A percentile compares a stretch with the other conserved stretches of the same genome.
Evolutionary conservation across 2,329 filamentous ascomycete species (phyloP).

Genomic region (Elsinoe arachidis): DNA sequence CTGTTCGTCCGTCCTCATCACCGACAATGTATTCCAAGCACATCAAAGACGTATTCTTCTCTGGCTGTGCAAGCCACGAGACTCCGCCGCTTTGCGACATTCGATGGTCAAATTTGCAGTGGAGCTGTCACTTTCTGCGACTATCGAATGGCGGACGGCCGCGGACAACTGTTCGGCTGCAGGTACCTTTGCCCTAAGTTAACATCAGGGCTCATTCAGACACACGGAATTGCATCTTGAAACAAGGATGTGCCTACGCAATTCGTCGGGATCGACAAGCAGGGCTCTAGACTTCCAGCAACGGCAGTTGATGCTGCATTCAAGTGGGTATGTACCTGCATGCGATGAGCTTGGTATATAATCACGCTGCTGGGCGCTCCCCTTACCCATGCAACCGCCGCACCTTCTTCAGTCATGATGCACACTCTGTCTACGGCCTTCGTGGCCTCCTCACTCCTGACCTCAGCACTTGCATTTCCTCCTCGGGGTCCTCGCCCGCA

Average conservation of each 20-base stretch:
- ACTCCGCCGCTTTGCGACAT: neutral
- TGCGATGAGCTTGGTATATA: slow-evolving; percentile 11
- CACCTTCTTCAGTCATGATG: neutral
- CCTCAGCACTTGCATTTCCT: slow-evolving; percentile 3
- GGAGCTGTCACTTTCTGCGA: neutral
- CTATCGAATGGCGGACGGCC: neutral
- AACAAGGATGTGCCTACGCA: slow-evolving; percentile 3
- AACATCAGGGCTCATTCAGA: neutral
- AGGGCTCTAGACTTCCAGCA: neutral
- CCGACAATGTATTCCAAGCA: too few relatives aligned
- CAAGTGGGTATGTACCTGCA: neutral
- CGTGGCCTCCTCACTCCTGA: slow-evolving; percentile 2
- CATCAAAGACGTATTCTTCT: neutral
- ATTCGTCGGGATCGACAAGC: neutral
- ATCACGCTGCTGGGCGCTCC: neutral
- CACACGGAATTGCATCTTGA: slow-evolving; percentile 11
- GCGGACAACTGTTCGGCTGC: neutral
- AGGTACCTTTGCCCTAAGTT: neutral
- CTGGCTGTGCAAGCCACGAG: neutral
- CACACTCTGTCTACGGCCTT: neutral
- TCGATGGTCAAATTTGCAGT: neutral
- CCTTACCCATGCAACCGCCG: neutral
- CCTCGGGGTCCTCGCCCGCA: neutral
- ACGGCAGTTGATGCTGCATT: neutral
- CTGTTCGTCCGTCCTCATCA: too few relatives aligned